Base-by-base conservation (phyloP, 2,329 filamentous ascomycete species). In the Ophiognomonia clavigignenti-juglandacearum region DNA sequence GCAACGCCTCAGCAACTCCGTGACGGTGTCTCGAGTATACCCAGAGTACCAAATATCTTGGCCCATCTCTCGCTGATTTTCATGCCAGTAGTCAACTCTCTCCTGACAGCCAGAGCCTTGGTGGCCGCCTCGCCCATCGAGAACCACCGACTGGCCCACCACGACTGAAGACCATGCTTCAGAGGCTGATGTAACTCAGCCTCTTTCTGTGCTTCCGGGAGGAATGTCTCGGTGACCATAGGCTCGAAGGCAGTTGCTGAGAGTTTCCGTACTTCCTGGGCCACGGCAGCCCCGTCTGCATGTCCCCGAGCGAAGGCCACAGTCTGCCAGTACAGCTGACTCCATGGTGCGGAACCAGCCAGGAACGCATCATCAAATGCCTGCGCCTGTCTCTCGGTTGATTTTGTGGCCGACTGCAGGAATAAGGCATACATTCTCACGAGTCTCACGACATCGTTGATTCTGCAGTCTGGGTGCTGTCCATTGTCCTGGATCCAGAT, bases 401-500 rank as follows among this genome's bases (percentile, higher is more conserved):
- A 61, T 50, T 24, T 39, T 39, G 39, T 56, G 43, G 24, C 61
- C 50, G 27, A 22, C 34, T 59, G 54, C 14, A 65, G 53, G 27
- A 65, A 65, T 7, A 50, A 34, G 27, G 63, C 24, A 39, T 65
- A 65, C 9, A 56, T 48, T 50, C 59, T 62, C 6, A 58, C 22
- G n/a, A 65, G 53, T 8, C 61, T 55, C n/a, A 60, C 43, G 2
- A 59, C 58, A 35, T 65, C 63, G 45, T 65, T 65, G 35, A 55
- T 46, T 6, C 60, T 59, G 45, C 63, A 65, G 52, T 65, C 60
- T 3, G 53, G 42, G 6, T 58, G 50, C 43, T 65, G 62, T 34
- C 52, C 50, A 40, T 59, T 61, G 36, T 57, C 48, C 6, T 50
- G 47, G n/a, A 47, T 55, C 62, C 63, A 65, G 8, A 65, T 52